These are phyloP conservation scores for Sporothrix brasiliensis DNA, from an alignment of 2,329 filamentous ascomycete species.

Conservation along the genomic window DNA sequence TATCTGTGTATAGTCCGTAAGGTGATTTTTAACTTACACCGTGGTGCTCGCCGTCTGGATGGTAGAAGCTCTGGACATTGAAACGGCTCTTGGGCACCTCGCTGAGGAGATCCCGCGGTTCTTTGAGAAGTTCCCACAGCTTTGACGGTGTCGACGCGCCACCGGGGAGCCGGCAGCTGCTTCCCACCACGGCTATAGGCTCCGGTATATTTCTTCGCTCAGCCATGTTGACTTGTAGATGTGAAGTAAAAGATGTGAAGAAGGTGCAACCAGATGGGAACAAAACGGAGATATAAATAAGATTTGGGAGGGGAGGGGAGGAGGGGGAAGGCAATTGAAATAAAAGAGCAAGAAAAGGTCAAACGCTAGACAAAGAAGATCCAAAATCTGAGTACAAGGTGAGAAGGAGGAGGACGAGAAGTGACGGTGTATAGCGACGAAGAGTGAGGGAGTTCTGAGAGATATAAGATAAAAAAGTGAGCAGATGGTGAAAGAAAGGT, in stretches of 20 bases:
- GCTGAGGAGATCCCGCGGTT: slow-evolving; percentile 12
- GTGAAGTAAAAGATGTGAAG: no score
- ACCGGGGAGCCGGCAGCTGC: slow-evolving; percentile 34
- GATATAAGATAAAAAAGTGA: neutral
- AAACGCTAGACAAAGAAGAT: no score
- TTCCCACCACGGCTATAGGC: slow-evolving; percentile 36
- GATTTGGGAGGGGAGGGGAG: neutral
- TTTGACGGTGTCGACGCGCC: slow-evolving; percentile 32
- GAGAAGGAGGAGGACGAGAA: no score
- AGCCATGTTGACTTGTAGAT: neutral
- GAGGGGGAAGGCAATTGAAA: neutral
- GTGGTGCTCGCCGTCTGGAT: slow-evolving; percentile 31
- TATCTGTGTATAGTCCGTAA: neutral
- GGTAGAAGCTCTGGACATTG: slow-evolving; percentile 32
- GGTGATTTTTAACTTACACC: slow-evolving; percentile 22
- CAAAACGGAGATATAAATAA: neutral
- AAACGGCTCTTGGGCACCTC: slow-evolving; percentile 33
- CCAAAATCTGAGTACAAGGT: no score
- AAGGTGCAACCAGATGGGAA: no score
- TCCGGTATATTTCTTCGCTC: slow-evolving; percentile 25
- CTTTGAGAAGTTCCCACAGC: slow-evolving; percentile 34
- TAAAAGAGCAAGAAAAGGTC: no score
- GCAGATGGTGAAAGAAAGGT: no score
- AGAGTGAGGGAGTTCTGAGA: no score
- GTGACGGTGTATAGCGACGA: no score